Conservation (phyloP, 371 early-diverging fungal species). For the Rhizopus delemar region DNA sequence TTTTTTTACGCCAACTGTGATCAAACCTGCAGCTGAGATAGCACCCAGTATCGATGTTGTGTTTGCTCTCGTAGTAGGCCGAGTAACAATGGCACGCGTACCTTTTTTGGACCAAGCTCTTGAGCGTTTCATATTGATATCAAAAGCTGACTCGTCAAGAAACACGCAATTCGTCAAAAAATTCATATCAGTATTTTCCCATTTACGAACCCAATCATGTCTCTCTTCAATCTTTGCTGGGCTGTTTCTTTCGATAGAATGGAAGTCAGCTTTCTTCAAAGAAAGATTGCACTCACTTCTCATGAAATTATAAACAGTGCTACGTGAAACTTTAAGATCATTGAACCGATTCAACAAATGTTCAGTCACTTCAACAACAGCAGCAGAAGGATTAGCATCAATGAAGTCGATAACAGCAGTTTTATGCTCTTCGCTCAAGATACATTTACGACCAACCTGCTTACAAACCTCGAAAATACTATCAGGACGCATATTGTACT, state of each 20-base stretch:
- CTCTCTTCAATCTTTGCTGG: too few species aligned
- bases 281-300: neutral
- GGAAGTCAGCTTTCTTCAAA: too few species aligned
- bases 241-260: too few species aligned
- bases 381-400: too few species aligned
- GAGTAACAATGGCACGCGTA: slow-evolving; percentile 10
- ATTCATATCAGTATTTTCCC: slow-evolving; percentile 19
- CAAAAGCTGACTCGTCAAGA: slow-evolving; percentile 24
- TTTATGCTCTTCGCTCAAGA: slow-evolving; percentile 17
- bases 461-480: slow-evolving; percentile 20
- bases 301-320: slow-evolving; percentile 18
- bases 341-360: slow-evolving; percentile 14
- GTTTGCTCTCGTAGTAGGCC: slow-evolving; percentile 29
- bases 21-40: slow-evolving; percentile 23
- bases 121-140: slow-evolving; percentile 2
- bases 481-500: slow-evolving; percentile 15
- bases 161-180: slow-evolving; percentile 16
- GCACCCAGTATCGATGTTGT: slow-evolving; percentile 28
- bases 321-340: slow-evolving; percentile 16
- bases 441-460: slow-evolving; percentile 11
- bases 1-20: too few species aligned
- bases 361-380: slow-evolving; percentile 10
- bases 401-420: neutral
- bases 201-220: too few species aligned
- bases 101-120: too few species aligned